Evolutionary conservation across 129 eudicot genomes (phyloP).

Genomic region (Pittosporum tobira): DNA sequence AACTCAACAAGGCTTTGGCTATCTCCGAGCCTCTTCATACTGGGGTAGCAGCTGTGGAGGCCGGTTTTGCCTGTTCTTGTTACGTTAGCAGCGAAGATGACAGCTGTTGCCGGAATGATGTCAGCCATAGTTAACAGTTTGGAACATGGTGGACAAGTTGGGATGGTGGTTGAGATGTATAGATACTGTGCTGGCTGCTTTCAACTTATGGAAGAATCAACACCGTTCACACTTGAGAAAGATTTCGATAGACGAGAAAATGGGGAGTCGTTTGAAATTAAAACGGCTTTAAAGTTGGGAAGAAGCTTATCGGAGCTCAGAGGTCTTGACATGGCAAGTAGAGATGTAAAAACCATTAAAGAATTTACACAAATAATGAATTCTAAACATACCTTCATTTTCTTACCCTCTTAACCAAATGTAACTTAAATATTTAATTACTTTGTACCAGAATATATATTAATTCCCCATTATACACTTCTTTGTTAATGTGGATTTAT

Average conservation of each 20-base stretch:
- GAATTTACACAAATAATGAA: too few species aligned
- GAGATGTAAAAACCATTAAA: neutral
- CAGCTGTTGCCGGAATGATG: neutral
- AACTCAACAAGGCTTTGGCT: slow-evolving; percentile 5
- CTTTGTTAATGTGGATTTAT: too few species aligned
- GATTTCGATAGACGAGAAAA: slow-evolving; percentile 4
- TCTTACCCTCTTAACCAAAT: too few species aligned
- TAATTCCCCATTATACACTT: too few species aligned
- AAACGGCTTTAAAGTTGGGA: slow-evolving; percentile 6
- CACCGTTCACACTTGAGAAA: neutral
- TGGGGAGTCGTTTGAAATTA: slow-evolving; percentile 9
- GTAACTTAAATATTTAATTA: too few species aligned
- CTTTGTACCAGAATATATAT: too few species aligned
- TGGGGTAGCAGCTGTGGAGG: neutral
- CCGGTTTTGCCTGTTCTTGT: neutral
- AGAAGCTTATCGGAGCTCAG: slow-evolving; percentile 10
- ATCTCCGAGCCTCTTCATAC: neutral
- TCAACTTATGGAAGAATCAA: neutral
- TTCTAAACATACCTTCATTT: too few species aligned
- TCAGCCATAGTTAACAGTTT: neutral
- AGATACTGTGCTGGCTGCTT: slow-evolving; percentile 8
- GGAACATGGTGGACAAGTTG: slow-evolving; percentile 13
- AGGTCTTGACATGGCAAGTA: neutral
- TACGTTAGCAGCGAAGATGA: neutral
- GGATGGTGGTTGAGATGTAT: slow-evolving; percentile 14